A percentile compares a stretch with the other conserved stretches of the same genome.
Evolutionary conservation across 2,329 filamentous ascomycete genomes (phyloP).

Genomic region (Aureobasidium musti): DNA sequence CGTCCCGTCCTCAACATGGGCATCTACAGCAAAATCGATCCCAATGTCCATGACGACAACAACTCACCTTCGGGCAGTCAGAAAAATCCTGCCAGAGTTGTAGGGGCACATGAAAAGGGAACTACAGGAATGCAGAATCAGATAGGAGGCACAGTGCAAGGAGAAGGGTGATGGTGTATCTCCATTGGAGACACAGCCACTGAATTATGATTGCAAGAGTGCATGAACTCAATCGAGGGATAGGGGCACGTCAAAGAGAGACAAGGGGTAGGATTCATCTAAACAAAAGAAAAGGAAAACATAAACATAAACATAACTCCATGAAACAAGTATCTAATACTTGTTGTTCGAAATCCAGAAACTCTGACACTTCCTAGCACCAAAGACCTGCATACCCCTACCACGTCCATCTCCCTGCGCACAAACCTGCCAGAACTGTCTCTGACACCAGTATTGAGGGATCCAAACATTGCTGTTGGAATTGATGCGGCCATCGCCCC

Average conservation of each 20-base stretch:
- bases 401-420: conserved; percentile 26
- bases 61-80: no score
- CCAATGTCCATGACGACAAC: no score
- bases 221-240: no score
- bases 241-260: background rate
- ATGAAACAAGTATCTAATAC: background rate
- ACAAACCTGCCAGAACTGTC: conserved; percentile 33
- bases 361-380: conserved; percentile 31
- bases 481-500: conserved; percentile 2
- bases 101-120: no score
- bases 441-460: conserved; percentile 32
- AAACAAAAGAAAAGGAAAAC: background rate
- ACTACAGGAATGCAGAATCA: no score
- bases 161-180: no score
- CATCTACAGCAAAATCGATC: no score
- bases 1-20: no score
- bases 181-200: no score
- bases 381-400: conserved; percentile 24
- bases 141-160: no score
- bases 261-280: background rate
- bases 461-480: conserved; percentile 33
- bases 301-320: conserved; percentile 5
- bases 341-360: conserved; percentile 9
- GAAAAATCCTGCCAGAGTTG: no score
- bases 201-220: no score